These are phyloP conservation scores for Xylariaceae sp. DNA, from an alignment of 2,329 filamentous ascomycete species.

Conservation along the genomic window DNA sequence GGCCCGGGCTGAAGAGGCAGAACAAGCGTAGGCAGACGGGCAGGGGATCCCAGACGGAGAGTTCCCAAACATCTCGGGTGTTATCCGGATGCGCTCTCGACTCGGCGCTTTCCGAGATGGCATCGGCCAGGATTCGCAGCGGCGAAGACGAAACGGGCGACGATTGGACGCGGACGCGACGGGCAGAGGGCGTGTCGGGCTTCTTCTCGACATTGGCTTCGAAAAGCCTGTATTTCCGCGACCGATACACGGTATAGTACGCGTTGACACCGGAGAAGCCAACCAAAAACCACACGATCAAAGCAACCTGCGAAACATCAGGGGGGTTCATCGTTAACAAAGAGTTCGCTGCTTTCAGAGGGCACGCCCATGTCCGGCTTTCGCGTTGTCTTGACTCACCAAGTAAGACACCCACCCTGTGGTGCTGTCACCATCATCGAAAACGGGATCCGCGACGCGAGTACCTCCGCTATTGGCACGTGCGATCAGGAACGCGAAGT, in stretches of 20 bases:
- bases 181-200: conserved; percentile 77
- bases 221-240: conserved; percentile 85
- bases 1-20: conserved; percentile 87
- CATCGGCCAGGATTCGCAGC: conserved; percentile 63
- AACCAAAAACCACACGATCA: conserved; percentile 65
- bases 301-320: conserved; percentile 48
- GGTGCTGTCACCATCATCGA: conserved; percentile 59
- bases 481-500: conserved; percentile 74
- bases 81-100: conserved; percentile 78
- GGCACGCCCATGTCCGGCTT: neutral
- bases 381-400: conserved; percentile 35
- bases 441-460: conserved; percentile 69
- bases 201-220: conserved; percentile 73
- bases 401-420: conserved; percentile 58
- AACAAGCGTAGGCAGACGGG: conserved; percentile 77
- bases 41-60: conserved; percentile 88
- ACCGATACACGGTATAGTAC: conserved; percentile 73
- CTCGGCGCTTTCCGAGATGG: conserved; percentile 65
- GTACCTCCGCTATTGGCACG: conserved; percentile 64
- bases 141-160: conserved; percentile 74
- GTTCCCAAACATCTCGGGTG: conserved; percentile 85
- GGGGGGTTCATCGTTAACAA: conserved; percentile 15
- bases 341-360: neutral
- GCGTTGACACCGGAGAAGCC: conserved; percentile 68
- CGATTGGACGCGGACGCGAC: conserved; percentile 81